These are phyloP conservation scores for Prinsepia uniflora DNA, from an alignment of 306 rosid genomes.

Conservation along the genomic window DNA sequence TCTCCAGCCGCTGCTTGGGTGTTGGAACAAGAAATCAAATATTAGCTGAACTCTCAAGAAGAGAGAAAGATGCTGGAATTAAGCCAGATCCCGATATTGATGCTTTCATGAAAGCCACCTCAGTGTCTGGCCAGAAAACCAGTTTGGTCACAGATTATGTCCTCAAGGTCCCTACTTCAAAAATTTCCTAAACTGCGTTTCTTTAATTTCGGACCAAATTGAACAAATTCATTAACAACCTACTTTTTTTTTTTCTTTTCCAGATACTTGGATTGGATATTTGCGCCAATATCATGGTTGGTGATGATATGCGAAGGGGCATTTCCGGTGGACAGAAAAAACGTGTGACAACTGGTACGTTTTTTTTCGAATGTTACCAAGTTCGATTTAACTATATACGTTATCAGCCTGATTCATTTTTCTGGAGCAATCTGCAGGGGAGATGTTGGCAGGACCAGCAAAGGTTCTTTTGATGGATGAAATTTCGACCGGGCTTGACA, in stretches of 20 bases:
- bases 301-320: slow-evolving; percentile 73
- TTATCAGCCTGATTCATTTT: neutral
- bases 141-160: slow-evolving; percentile 64
- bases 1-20: slow-evolving; percentile 78
- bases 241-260: neutral
- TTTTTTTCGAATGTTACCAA: neutral
- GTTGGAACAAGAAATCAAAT: slow-evolving; percentile 74
- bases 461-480: slow-evolving; percentile 82
- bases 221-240: neutral
- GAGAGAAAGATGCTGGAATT: slow-evolving; percentile 74
- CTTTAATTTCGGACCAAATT: neutral
- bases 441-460: slow-evolving; percentile 82
- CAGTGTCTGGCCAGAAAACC: slow-evolving; percentile 51
- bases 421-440: slow-evolving; percentile 46
- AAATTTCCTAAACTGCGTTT: neutral
- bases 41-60: slow-evolving; percentile 63
- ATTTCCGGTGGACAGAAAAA: slow-evolving; percentile 92
- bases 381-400: neutral
- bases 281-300: slow-evolving; percentile 78
- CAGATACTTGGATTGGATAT: slow-evolving; percentile 80
- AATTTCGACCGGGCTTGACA: slow-evolving; percentile 87
- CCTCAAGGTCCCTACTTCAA: slow-evolving; percentile 48
- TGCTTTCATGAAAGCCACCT: slow-evolving; percentile 77
- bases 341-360: slow-evolving; percentile 63
- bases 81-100: slow-evolving; percentile 80